phyloP scores from a whole-genome alignment of 169 alveolate species.

The Plasmodium coatneyi region DNA sequence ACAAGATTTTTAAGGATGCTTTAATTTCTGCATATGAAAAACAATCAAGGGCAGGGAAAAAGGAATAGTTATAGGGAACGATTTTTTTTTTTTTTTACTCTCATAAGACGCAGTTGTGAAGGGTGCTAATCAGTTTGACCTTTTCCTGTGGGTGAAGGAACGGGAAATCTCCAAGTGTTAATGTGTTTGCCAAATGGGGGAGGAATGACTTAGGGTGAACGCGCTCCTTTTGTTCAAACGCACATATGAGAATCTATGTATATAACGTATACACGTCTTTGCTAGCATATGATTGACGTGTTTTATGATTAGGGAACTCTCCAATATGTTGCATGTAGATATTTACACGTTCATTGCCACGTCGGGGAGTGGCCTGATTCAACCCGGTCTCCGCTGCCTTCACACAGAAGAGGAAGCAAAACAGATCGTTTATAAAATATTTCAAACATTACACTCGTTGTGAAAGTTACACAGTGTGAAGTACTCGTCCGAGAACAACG shows the following conservation, averaged over 20 bases:
- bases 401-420: background rate
- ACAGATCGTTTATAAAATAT: background rate
- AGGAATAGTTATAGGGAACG: background rate
- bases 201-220: background rate
- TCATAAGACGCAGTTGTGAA: background rate
- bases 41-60: background rate
- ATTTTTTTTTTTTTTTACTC: background rate
- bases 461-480: background rate
- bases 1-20: background rate
- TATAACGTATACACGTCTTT: background rate
- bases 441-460: background rate
- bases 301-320: background rate
- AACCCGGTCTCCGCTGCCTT: background rate
- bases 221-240: background rate
- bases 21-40: background rate
- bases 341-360: background rate
- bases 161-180: background rate
- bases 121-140: background rate
- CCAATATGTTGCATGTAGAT: background rate
- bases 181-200: background rate
- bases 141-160: background rate
- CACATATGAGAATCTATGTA: background rate
- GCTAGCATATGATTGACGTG: background rate
- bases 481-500: background rate
- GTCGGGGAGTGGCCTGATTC: background rate